Conservation (phyloP, 805 yeast species). For the Cyberlindnera xishuangbannaensis region DNA sequence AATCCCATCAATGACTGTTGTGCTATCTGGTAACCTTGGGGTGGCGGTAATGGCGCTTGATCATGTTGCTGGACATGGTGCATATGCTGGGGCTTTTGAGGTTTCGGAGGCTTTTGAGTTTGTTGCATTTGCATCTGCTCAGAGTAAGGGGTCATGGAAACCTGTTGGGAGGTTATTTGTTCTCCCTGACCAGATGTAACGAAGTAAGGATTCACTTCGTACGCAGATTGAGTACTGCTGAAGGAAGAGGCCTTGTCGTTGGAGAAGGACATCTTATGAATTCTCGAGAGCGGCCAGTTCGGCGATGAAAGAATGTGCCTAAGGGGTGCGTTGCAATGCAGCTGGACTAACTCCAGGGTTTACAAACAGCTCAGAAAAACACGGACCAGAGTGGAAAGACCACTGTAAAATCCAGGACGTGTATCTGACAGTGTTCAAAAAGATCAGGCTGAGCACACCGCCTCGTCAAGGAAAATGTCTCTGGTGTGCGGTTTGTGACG, state of each 20-base stretch:
- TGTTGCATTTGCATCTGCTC: background rate
- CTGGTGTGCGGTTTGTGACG: background rate
- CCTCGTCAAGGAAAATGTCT: background rate
- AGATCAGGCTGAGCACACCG: no score
- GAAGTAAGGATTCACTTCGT: no score
- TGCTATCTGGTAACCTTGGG: background rate
- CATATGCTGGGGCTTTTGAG: background rate
- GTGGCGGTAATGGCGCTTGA: slow-evolving; percentile 1
- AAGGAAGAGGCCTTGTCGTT: slow-evolving; percentile 10
- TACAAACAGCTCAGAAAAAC: no score
- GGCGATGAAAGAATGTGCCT: no score
- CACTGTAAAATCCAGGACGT: no score
- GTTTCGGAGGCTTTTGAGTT: background rate
- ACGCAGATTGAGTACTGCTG: slow-evolving; percentile 4
- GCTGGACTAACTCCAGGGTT: no score
- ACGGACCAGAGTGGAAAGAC: no score
- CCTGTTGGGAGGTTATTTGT: no score
- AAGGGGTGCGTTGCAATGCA: no score
- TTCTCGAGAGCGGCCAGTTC: no score
- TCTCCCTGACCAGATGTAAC: no score
- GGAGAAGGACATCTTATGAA: background rate
- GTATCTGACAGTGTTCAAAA: no score
- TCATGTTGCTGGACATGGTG: slow-evolving; percentile 3
- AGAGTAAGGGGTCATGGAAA: background rate
- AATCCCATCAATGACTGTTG: background rate